Base-by-base conservation (phyloP, 140 eudicot genomes). In the Anethum foeniculum region DNA sequence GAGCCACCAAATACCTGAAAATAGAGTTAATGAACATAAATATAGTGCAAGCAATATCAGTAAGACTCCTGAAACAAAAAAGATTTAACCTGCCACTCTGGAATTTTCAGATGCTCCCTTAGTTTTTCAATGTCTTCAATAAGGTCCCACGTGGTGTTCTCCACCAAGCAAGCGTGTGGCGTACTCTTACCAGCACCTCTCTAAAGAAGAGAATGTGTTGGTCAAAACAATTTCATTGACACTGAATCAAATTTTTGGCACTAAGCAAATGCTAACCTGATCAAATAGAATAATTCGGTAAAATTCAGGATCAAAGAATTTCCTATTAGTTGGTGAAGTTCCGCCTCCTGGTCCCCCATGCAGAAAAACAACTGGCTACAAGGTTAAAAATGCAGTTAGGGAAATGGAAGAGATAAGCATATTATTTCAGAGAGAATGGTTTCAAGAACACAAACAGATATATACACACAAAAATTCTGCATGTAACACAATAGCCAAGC, bases 331-430 rank as follows among this genome's bases (percentile, higher is more conserved):
- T 62, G 99, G 97, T 83, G 99, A 86, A 39, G 99, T 95, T 75
- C 99, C 97, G 80, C 99, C 99, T 74, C 99, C 99, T 67, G 99
- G 99, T 13, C 99, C 99, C 62, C 99, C 99, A 88, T 95, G 99
- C 52, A 95, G 96, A 85, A 95, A 95, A 75, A 91, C 91, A 83
- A 93, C 97, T 11, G 99, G 97, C 99, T 95, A 93, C 92, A 88
- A 60, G 28, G 44, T 34, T 56, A 71, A 30, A 13, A 78, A 77
- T 80, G 38, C 32, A 81, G 51, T 39, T 79, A 75, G 83, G 48
- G 49, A 79, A 77, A 46, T 39, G 7, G 41, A 39, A 48, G 16
- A 14, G n/a, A 43, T 28, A 12, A 27, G 52, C 27, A 48, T 9
- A 30, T 18, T 28, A n/a, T 28, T 62, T 12, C 6, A 58, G 10